These are phyloP conservation scores for Phytophthora foliorum DNA, from an alignment of 352 stramenopile species.

Conservation along the genomic window DNA sequence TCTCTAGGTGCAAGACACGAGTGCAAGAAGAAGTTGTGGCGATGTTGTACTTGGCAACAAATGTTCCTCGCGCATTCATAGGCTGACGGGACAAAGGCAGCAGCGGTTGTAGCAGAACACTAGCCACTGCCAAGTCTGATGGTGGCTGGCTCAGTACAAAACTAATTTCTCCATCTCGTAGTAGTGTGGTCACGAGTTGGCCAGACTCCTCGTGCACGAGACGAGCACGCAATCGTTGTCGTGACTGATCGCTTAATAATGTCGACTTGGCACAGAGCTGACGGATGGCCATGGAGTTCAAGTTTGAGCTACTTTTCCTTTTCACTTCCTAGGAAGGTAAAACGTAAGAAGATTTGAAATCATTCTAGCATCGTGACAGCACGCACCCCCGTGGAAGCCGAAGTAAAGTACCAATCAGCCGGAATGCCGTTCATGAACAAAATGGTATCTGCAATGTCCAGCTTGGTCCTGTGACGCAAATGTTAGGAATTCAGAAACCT, in stretches of 20 bases:
- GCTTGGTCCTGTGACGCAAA: constrained; percentile 44
- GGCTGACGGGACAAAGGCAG: constrained; percentile 39
- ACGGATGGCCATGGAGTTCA: constrained; percentile 31
- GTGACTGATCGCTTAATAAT: constrained; percentile 11
- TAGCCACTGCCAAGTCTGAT: constrained; percentile 52
- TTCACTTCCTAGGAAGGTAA: constrained; percentile 52
- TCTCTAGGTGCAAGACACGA: constrained; percentile 50
- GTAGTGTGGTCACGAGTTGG: constrained; percentile 47
- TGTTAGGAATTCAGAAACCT: background rate
- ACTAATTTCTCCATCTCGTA: constrained; percentile 72
- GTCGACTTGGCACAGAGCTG: constrained; percentile 49
- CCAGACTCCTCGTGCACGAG: constrained; percentile 52
- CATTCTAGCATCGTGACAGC: background rate
- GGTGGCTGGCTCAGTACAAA: constrained; percentile 55
- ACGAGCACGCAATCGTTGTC: constrained; percentile 13
- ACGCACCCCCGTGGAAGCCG: constrained; percentile 56
- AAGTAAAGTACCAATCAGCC: constrained; percentile 74
- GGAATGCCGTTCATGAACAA: constrained; percentile 54
- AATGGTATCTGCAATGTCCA: constrained; percentile 72
- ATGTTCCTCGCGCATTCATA: constrained; percentile 45
- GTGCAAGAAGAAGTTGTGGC: constrained; percentile 45
- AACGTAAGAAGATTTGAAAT: background rate
- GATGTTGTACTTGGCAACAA: constrained; percentile 71
- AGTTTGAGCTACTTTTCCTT: constrained; percentile 43
- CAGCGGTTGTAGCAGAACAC: constrained; percentile 64